These are phyloP conservation scores for Phlyctochytrium bullatum DNA, from an alignment of 192 early-diverging fungal genomes.

Conservation along the genomic window DNA sequence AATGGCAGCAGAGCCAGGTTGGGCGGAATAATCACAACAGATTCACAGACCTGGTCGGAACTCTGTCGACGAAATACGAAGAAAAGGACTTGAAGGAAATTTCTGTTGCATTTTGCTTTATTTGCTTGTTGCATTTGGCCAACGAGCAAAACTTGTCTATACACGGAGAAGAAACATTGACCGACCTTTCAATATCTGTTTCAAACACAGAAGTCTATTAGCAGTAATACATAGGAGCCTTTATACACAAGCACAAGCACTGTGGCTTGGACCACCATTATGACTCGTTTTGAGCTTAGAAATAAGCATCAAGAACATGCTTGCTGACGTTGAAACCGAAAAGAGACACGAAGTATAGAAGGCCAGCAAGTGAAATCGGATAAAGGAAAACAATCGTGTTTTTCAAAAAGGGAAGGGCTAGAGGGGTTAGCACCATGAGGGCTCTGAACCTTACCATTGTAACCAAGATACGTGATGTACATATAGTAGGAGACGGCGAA, in stretches of 20 bases:
- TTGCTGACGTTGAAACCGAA: constrained; percentile 70
- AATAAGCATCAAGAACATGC: constrained; percentile 73
- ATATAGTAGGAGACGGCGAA: constrained; percentile 74
- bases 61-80: constrained; percentile 73
- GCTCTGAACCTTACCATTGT: constrained; percentile 60
- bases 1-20: constrained; percentile 17
- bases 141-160: constrained; percentile 79
- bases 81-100: constrained; percentile 82
- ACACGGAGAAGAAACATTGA: neutral
- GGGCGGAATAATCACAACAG: neutral
- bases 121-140: constrained; percentile 93
- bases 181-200: neutral
- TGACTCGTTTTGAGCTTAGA: too few relatives aligned
- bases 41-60: constrained; percentile 62
- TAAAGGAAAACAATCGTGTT: constrained; percentile 87
- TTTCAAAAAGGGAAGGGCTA: constrained; percentile 90
- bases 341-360: constrained; percentile 46
- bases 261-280: too few relatives aligned
- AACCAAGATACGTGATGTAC: constrained; percentile 91
- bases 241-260: too few relatives aligned
- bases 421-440: constrained; percentile 8
- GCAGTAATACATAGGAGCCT: too few relatives aligned
- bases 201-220: too few relatives aligned
- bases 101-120: constrained; percentile 96
- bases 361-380: constrained; percentile 63